Base-by-base conservation (phyloP, 1,284 basidiomycete species). In the Vanrija sp. region DNA sequence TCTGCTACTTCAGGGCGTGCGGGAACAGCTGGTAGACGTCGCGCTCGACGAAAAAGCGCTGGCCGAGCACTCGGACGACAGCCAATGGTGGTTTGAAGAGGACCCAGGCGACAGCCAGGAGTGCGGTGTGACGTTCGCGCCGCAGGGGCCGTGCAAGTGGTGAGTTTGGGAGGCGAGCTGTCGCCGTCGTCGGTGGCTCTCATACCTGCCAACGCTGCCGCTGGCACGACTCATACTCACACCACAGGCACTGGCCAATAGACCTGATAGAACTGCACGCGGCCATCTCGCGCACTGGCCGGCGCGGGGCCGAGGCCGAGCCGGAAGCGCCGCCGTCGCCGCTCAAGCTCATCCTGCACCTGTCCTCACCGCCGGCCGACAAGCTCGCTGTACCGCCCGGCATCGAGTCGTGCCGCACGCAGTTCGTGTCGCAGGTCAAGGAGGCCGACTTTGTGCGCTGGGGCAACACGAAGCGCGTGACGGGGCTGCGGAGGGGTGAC, bases 371-470 rank as follows among this genome's bases (percentile, higher is more conserved):
- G 19, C 91, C 92, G 1, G 82, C 82, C 16, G 91, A 92, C 64
- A 90, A 87, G 70, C 82, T 94, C 16, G 81, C 91, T n/a, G 76
- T 92, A 16, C 81, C 87, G 0, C 86, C 89, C 7, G 85, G 82
- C 49, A 77, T 86, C 15, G 91, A 95, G 54, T 81, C 88, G 15
- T 92, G 90, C 79, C 91, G 91, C 68, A 86, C 88, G 57, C 86
- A 88, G 3, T 97, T 91, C 72, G 91, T 96, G 86, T 89, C 89
- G 7, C 89, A 94, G 71, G 77, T 95, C 46, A 96, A 96, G 69
- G 93, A 97, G 74, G 91, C 91, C 1, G 93, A 97, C 72, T 95
- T 94, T 71, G 85, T 95, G 51, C 81, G 93, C 51, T 96, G 91
- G 91, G 90, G 94, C 2, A 95, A 87, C 76, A 93, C 90, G 18